Evolutionary conservation across 2,329 filamentous ascomycete genomes (phyloP), one percentile per base, ranked within the genome.

Genomic region (Sarocladiaceae sp.): DNA sequence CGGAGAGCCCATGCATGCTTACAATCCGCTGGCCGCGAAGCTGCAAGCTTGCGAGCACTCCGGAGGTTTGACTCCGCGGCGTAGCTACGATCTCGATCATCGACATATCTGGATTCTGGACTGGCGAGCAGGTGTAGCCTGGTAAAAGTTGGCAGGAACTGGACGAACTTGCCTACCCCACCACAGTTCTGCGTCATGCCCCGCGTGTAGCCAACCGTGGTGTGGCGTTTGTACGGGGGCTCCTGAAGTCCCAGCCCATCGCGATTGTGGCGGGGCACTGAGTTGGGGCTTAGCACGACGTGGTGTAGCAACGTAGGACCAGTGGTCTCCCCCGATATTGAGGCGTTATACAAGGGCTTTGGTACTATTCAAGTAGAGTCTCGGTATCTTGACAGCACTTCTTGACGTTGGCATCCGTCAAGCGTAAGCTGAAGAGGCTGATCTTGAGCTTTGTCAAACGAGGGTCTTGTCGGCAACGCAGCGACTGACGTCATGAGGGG

Each of bases 401-500:
- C n/a, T n/a, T n/a, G n/a, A n/a, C n/a, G n/a, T n/a, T n/a, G n/a
- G n/a, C n/a, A n/a, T n/a, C n/a, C n/a, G n/a, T n/a, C n/a, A n/a
- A n/a, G n/a, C n/a, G n/a, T n/a, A n/a, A n/a, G n/a, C n/a, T n/a
- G n/a, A n/a, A n/a, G n/a, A n/a, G n/a, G n/a, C n/a, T n/a, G n/a
- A n/a, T n/a, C n/a, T n/a, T n/a, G n/a, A n/a, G n/a, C n/a, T n/a
- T n/a, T n/a, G n/a, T n/a, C n/a, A n/a, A n/a, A n/a, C n/a, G n/a
- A n/a, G 37, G 10, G 20, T 20, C 13, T 4, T 15, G 11, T 12
- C 31, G 20, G 5, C 15, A 33, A 20, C 13, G 13, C 8, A 20
- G 10, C 13, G 17, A 4, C 15, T 48, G 44, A 48, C 44, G 44
- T 48, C 44, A 48, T 48, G 44, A 48, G 44, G 44, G 44, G 44